Evolutionary conservation across 352 stramenopile genomes (phyloP), one percentile per base, ranked within the genome.

Genomic region (Phytophthora cryptogea): DNA sequence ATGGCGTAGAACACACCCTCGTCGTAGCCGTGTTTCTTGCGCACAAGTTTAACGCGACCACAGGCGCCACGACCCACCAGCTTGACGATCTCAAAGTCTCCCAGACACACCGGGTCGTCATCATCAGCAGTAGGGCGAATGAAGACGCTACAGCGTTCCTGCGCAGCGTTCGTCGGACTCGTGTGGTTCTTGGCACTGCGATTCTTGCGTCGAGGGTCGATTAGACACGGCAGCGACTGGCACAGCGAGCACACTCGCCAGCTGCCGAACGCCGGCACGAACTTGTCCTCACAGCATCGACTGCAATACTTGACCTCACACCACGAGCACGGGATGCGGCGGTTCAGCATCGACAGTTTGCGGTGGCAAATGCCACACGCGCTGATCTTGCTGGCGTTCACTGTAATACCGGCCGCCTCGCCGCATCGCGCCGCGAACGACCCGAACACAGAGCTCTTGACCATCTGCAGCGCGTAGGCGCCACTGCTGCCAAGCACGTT

Each of bases 81-180:
- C 65, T 98, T 98, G 53, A 99, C 92, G 64, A 99, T 98, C 68
- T 98, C 95, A 80, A 99, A 99, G 60, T 96, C 89, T 33, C 73
- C 74, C 30, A 98, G 76, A 50, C 72, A 85, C 47, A 94, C 79
- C 0, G 69, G 70, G 26, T 88, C 83, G 40, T 79, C 70, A 28
- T 79, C 70, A 50, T 86, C 78, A 2, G 53, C 72, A 27, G 62
- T 70, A 3, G 86, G 80, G 40, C 86, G 81, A 59, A 92, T 93
- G 42, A 94, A 94, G 30, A 94, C 77, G 27, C 80, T 91, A 42
- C 68, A 71, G 4, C 83, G 81, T 37, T 92, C 82, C 16, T 74
- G 63, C 0, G 50, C 31, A 14, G 61, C 70, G 9, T 54, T 66
- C 4, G 66, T 83, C 0, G 81, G 81, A 54, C 74, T 86, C 60